Conservation (phyloP, 2,329 filamentous ascomycete species). For the Fusarium pseudocircinatum region DNA sequence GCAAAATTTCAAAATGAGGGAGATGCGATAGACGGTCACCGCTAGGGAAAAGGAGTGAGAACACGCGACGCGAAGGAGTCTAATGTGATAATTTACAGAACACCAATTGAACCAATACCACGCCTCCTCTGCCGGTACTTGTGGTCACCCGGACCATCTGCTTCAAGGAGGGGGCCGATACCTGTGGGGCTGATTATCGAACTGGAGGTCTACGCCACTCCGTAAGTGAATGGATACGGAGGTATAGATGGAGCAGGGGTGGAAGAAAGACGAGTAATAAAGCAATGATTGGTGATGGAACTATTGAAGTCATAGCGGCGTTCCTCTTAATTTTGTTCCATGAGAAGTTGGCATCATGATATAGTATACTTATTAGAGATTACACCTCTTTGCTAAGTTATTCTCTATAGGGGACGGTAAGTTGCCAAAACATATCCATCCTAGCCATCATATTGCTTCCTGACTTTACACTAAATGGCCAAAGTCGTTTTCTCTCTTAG, state of each 20-base stretch:
- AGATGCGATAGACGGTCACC: background rate
- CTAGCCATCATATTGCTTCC: background rate
- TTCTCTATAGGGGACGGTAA: background rate
- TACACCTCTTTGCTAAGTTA: background rate
- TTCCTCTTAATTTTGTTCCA: background rate
- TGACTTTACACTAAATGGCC: background rate
- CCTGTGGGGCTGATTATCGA: conserved; percentile 23
- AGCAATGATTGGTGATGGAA: background rate
- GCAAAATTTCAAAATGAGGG: background rate
- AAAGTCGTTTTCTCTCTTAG: background rate
- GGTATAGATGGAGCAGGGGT: background rate
- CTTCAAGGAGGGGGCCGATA: background rate
- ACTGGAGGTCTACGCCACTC: background rate
- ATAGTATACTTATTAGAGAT: background rate
- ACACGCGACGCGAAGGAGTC: conserved; percentile 13
- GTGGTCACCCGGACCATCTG: conserved; percentile 7
- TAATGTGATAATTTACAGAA: conserved; percentile 8
- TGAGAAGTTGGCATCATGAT: background rate
- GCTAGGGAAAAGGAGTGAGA: conserved; percentile 6
- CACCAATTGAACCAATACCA: conserved; percentile 1
- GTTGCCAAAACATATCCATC: background rate
- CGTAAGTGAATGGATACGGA: background rate
- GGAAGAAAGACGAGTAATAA: background rate
- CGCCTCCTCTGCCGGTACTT: conserved; percentile 19
- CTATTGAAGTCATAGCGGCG: background rate